Evolutionary conservation across 257 asterid species (phyloP).

Genomic region (Nicotiana undulata): DNA sequence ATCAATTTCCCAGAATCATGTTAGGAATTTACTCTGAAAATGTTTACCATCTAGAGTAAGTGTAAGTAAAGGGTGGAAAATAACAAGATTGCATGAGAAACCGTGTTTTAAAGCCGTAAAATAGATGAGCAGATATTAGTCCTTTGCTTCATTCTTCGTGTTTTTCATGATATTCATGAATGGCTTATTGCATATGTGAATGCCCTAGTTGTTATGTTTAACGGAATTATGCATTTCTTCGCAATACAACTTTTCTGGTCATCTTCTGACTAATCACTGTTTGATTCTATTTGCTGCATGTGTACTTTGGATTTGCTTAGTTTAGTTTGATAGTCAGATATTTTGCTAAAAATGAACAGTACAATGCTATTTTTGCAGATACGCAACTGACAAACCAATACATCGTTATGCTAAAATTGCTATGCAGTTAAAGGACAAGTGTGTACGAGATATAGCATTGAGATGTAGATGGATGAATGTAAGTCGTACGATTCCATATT

Average conservation of each 20-base stretch:
- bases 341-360: not conserved
- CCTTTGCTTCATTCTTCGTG: not conserved
- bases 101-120: not conserved
- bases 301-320: not conserved
- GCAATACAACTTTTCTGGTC: not conserved
- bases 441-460: conserved; percentile 84
- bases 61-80: not conserved
- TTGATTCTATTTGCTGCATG: not conserved
- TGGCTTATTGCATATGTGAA: not conserved
- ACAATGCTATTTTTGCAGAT: conserved; percentile 41
- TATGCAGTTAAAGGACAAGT: conserved; percentile 62
- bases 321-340: not conserved
- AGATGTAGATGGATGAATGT: conserved; percentile 94
- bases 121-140: not conserved
- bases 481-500: conserved; percentile 23
- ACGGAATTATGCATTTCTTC: not conserved
- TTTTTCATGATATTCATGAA: not conserved
- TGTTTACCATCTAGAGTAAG: not conserved
- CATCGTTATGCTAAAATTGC: conserved; percentile 69
- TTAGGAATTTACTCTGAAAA: not conserved
- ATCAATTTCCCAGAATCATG: not conserved
- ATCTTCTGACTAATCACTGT: not conserved
- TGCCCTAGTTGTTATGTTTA: not conserved
- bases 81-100: not conserved
- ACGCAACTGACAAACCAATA: conserved; percentile 42